Conservation (phyloP, 768 basidiomycete genomes). For the Naganishia vaughanmartiniae region DNA sequence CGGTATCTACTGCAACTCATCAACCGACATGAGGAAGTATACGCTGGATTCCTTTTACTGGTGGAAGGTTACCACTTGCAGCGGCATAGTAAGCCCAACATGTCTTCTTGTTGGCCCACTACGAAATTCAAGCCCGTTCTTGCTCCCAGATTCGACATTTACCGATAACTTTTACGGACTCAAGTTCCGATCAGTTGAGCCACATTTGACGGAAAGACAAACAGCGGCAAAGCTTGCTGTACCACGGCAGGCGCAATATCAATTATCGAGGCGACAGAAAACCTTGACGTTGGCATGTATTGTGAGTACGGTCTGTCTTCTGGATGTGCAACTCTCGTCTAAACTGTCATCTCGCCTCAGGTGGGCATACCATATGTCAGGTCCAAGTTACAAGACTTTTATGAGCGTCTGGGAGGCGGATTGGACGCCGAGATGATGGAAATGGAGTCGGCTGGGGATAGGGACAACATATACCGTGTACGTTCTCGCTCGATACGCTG, state of each 20-base stretch:
- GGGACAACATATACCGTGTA: conserved; percentile 16
- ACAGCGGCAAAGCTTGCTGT: conserved; percentile 1
- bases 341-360: conserved; percentile 53
- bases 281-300: conserved; percentile 28
- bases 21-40: conserved; percentile 95
- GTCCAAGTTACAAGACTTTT: conserved; percentile 85
- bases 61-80: conserved; percentile 88
- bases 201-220: conserved; percentile 9
- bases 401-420: conserved; percentile 83
- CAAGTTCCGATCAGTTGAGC: conserved; percentile 9
- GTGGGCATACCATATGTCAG: conserved; percentile 84
- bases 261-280: conserved; percentile 26
- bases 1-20: conserved; percentile 86
- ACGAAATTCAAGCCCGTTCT: neutral
- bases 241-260: neutral
- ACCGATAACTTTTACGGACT: conserved; percentile 95
- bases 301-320: conserved; percentile 15
- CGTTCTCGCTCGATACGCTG: neutral
- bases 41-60: conserved; percentile 79
- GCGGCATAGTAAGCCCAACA: conserved; percentile 65
- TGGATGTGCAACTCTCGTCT: conserved; percentile 54
- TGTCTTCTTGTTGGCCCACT: neutral
- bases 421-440: conserved; percentile 61
- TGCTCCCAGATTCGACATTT: conserved; percentile 76
- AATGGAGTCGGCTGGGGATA: conserved; percentile 38